A percentile compares a stretch with the other conserved stretches of the same genome.
These are phyloP conservation scores for Didymosphaeria variabile DNA, from an alignment of 2,329 filamentous ascomycete genomes.

Conservation along the genomic window DNA sequence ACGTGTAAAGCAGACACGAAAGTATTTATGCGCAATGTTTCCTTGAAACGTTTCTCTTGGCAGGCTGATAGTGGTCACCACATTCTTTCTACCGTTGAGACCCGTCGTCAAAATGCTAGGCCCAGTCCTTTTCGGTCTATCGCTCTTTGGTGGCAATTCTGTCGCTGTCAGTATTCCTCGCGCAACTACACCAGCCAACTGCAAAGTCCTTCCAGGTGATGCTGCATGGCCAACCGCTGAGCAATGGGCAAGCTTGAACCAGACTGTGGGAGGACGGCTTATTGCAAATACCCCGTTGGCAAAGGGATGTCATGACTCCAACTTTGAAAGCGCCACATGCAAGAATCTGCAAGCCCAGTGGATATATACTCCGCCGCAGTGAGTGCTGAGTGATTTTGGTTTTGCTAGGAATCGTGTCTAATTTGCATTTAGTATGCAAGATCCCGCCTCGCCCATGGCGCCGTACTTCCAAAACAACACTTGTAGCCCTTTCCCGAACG, in stretches of 20 bases:
- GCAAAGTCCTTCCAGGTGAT: conserved; percentile 5
- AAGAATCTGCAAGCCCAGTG: conserved; percentile 7
- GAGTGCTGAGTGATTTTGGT: neutral
- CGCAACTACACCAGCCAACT: too few species aligned
- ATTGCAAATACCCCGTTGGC: conserved; percentile 45
- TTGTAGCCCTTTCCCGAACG: conserved; percentile 27
- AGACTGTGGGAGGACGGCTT: conserved; percentile 42
- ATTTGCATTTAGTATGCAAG: neutral
- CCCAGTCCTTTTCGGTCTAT: too few species aligned
- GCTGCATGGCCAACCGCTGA: conserved; percentile 1
- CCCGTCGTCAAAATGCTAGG: too few species aligned
- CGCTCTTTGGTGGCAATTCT: too few species aligned
- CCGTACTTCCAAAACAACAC: conserved; percentile 53
- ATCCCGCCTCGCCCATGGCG: conserved; percentile 52
- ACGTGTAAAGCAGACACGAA: too few species aligned
- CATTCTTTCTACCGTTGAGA: too few species aligned
- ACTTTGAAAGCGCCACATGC: conserved; percentile 10
- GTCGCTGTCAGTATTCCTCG: too few species aligned
- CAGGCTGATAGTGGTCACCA: too few species aligned
- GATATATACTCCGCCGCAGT: conserved; percentile 21
- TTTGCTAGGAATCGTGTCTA: neutral
- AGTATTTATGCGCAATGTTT: too few species aligned
- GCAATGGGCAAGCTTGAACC: conserved; percentile 41
- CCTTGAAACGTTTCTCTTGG: too few species aligned
- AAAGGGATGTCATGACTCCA: conserved; percentile 38